Conservation (phyloP, 202 grass and related monocot species). For the Musa balbisiana region DNA sequence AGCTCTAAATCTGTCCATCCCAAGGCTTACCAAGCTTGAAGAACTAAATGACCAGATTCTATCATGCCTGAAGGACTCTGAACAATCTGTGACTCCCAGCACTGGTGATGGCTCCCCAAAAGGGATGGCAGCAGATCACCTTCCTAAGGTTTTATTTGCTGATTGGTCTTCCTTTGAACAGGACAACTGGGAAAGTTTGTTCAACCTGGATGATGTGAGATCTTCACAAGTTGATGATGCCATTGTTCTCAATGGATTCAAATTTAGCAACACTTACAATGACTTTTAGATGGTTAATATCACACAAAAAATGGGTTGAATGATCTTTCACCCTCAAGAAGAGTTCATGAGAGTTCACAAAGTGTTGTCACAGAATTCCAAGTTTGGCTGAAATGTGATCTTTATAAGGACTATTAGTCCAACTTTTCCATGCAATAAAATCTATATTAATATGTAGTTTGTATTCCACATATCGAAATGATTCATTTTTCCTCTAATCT, state of each 20-base stretch:
- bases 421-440: no score
- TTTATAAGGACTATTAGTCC: no score
- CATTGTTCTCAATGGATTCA: not conserved
- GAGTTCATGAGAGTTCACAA: no score
- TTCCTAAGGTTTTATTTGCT: slow-evolving; percentile 28
- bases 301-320: no score
- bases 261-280: no score
- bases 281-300: no score
- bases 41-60: slow-evolving; percentile 20
- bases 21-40: slow-evolving; percentile 36
- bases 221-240: not conserved
- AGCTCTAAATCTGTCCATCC: slow-evolving; percentile 28
- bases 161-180: slow-evolving; percentile 44
- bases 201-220: not conserved
- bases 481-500: no score
- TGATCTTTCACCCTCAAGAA: no score
- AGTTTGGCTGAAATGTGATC: no score
- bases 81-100: slow-evolving; percentile 25
- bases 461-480: no score
- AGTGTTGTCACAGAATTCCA: no score
- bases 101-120: slow-evolving; percentile 20
- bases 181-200: slow-evolving; percentile 9
- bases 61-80: not conserved
- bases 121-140: not conserved
- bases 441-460: no score